A percentile compares a stretch with the other conserved stretches of the same genome.
Conservation (phyloP, 176 grass and related monocot species). For the maize (Zea mays) region Zm-B73-REFERENCE-NAM-5.0 NC_050101.1:173620001-173620500, state of each 20-base stretch:
- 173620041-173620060: constrained; percentile 2
- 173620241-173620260: constrained; percentile 86
- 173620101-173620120: neutral
- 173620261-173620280: constrained; percentile 82
- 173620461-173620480: neutral
- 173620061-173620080: neutral
- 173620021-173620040: neutral
- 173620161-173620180: neutral
- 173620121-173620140: neutral
- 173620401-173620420: neutral
- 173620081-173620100: neutral
- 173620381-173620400: neutral
- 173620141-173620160: constrained; percentile 1
- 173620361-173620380: neutral
- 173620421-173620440: neutral
- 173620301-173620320: constrained; percentile 56
- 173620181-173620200: constrained; percentile 14
- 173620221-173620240: constrained; percentile 83
- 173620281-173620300: constrained; percentile 96
- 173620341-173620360: neutral
- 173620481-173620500: too few species aligned
- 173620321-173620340: neutral
- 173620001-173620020: neutral
- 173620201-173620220: constrained; percentile 45
- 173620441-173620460: neutral